phyloP scores from a whole-genome alignment of 768 basidiomycete genomes.

The Amanita polypyramis region DNA sequence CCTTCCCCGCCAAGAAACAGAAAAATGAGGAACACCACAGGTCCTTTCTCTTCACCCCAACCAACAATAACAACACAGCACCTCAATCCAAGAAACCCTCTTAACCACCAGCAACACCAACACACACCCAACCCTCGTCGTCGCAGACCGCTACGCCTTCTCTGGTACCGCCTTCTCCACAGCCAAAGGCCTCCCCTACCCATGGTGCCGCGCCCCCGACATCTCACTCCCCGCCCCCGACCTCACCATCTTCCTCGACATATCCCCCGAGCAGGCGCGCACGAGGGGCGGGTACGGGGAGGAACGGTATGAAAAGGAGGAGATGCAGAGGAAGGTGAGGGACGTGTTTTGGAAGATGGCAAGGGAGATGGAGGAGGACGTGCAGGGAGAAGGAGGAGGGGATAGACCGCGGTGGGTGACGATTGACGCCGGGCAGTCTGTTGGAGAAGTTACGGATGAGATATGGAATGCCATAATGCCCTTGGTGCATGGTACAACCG shows the following conservation, averaged over 20 bases:
- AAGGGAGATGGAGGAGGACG: slow-evolving; percentile 28
- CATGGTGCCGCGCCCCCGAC: slow-evolving; percentile 85
- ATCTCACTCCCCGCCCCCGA: slow-evolving; percentile 85
- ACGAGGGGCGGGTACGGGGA: slow-evolving; percentile 73
- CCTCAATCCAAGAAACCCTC: slow-evolving; percentile 42
- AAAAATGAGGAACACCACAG: background rate
- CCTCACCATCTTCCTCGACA: slow-evolving; percentile 76
- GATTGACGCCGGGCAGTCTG: background rate
- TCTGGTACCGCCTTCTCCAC: slow-evolving; percentile 89
- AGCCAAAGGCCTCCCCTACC: slow-evolving; percentile 55
- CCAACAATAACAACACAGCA: slow-evolving; percentile 17
- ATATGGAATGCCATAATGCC: slow-evolving; percentile 6
- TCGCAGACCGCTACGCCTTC: slow-evolving; percentile 94
- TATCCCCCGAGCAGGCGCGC: slow-evolving; percentile 59
- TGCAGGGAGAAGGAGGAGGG: background rate
- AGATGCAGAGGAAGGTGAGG: slow-evolving; percentile 60
- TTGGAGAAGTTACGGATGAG: slow-evolving; percentile 2
- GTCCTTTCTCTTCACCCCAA: background rate
- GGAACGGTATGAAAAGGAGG: slow-evolving; percentile 80
- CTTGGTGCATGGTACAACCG: background rate
- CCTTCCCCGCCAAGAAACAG: background rate
- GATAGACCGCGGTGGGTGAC: slow-evolving; percentile 7
- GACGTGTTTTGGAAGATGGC: slow-evolving; percentile 48
- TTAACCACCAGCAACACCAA: slow-evolving; percentile 26
- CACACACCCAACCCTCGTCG: slow-evolving; percentile 37